Evolutionary conservation across 768 basidiomycete species (phyloP).

Genomic region (Xerocomellus amylosporus): DNA sequence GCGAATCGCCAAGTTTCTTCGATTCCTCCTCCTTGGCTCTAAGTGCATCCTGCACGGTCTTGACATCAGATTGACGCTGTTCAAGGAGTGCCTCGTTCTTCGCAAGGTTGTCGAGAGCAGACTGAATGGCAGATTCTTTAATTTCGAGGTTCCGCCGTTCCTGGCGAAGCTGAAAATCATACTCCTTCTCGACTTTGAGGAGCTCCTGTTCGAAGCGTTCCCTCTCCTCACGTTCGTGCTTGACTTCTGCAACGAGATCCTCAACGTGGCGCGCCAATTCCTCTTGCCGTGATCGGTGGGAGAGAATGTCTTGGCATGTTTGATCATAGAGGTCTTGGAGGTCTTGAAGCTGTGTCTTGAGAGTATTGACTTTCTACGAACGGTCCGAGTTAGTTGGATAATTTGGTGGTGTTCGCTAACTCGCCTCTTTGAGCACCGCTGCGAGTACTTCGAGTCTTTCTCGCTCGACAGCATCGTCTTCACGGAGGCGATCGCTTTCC

Average conservation of each 20-base stretch:
- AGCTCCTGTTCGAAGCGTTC: slow-evolving; percentile 55
- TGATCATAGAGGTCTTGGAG: slow-evolving; percentile 63
- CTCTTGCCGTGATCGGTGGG: slow-evolving; percentile 69
- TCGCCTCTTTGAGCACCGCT: slow-evolving; percentile 77
- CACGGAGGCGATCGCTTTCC: slow-evolving; percentile 61
- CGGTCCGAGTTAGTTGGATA: not conserved
- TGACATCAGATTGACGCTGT: slow-evolving; percentile 74
- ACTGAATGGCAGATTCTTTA: slow-evolving; percentile 66
- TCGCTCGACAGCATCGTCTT: slow-evolving; percentile 71
- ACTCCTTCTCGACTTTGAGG: slow-evolving; percentile 55
- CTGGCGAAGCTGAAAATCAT: slow-evolving; percentile 57
- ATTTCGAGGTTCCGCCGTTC: slow-evolving; percentile 65
- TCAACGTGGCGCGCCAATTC: slow-evolving; percentile 74
- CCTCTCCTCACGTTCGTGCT: slow-evolving; percentile 55
- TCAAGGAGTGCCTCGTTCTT: slow-evolving; percentile 60
- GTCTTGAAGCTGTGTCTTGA: slow-evolving; percentile 68
- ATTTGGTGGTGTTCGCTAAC: slow-evolving; percentile 9
- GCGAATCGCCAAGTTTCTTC: slow-evolving; percentile 78
- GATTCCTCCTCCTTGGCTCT: slow-evolving; percentile 71
- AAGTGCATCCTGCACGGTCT: slow-evolving; percentile 69
- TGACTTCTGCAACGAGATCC: slow-evolving; percentile 61
- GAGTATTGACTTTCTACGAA: slow-evolving; percentile 60
- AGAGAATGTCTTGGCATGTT: slow-evolving; percentile 58
- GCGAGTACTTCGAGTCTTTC: slow-evolving; percentile 66
- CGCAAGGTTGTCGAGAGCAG: slow-evolving; percentile 59